Base-by-base conservation (phyloP, 2,329 filamentous ascomycete genomes). In the Beauveria pseudobassiana region DNA sequence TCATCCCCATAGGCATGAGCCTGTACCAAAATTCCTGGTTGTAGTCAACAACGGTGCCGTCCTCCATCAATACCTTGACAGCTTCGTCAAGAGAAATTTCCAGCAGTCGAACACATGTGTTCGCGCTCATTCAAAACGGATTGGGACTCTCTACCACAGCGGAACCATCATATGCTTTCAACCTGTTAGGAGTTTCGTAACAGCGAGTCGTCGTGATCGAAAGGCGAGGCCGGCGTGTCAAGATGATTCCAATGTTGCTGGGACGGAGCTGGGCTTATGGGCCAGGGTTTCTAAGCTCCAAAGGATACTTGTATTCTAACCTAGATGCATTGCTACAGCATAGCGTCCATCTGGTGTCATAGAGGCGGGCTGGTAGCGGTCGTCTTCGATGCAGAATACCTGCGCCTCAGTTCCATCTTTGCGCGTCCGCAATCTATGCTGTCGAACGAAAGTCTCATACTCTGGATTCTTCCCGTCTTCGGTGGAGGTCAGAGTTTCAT, bases 41-140 rank as follows among this genome's bases (percentile, higher is more conserved):
- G 40, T 67, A 69, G 48, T 69, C 65, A 40, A 69, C 38, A 28
- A 70, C 68, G 1, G 70, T 71, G 6, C 28, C 18, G 16, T 72
- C 66, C 28, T 71, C 66, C 1, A 67, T 61, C 2, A 72, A 26
- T 10, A 57, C 5, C 20, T 65, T 67, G 0, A 68, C 65, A 1
- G 43, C 26, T 2, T 69, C 69, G 0, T 63, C 28, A 0, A 46
- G n/a, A 1, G 42, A 48, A 9, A 72, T 64, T 0, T 65, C 65
- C 1, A 72, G 46, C 0, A 71, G 30, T 42, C 69, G 59, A 6
- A 69, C 22, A 49, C 5, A 68, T 64, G 10, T 72, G 69, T 0
- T 69, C 70, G 5, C 70, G 68, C 46, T 68, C 67, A 22, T 71
- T 71, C 18, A 66, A 67, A 12, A 69, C 45, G 51, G 71, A 12